Evolutionary conservation across 768 basidiomycete species (phyloP).

Genomic region (Lactarius hengduanensis): DNA sequence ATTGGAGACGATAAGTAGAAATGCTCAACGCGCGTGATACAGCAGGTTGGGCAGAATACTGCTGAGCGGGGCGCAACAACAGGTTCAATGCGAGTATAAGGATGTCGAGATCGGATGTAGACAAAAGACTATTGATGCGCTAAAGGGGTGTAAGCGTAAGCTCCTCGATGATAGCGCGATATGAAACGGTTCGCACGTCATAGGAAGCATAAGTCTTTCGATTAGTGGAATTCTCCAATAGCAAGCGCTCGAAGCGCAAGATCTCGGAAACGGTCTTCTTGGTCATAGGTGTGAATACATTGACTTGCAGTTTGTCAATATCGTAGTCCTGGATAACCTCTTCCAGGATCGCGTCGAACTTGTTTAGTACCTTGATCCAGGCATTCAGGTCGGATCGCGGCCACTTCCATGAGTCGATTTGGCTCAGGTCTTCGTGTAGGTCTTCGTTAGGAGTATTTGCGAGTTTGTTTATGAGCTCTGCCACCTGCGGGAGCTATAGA

Average conservation of each 20-base stretch:
- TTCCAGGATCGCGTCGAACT: slow-evolving; percentile 88
- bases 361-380: slow-evolving; percentile 95
- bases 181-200: slow-evolving; percentile 66
- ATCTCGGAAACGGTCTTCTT: slow-evolving; percentile 80
- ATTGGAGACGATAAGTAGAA: slow-evolving; percentile 75
- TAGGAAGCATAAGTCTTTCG: slow-evolving; percentile 95
- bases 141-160: slow-evolving; percentile 36
- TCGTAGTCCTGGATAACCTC: slow-evolving; percentile 81
- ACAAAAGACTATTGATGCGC: slow-evolving; percentile 88
- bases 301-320: slow-evolving; percentile 79
- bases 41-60: slow-evolving; percentile 86
- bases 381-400: slow-evolving; percentile 95
- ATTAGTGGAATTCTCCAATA: slow-evolving; percentile 97
- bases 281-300: slow-evolving; percentile 68
- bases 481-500: slow-evolving; percentile 71
- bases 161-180: slow-evolving; percentile 6
- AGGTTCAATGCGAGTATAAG: slow-evolving; percentile 81
- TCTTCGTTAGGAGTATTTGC: slow-evolving; percentile 66
- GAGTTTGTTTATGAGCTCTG: slow-evolving; percentile 73
- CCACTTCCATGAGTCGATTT: slow-evolving; percentile 87
- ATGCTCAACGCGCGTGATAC: slow-evolving; percentile 81
- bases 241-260: slow-evolving; percentile 80
- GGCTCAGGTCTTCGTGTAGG: slow-evolving; percentile 61
- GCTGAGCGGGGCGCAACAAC: slow-evolving; percentile 89
- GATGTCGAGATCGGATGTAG: slow-evolving; percentile 86